Evolutionary conservation across 352 stramenopile species (phyloP).

Genomic region (Pythium phragmitis): DNA sequence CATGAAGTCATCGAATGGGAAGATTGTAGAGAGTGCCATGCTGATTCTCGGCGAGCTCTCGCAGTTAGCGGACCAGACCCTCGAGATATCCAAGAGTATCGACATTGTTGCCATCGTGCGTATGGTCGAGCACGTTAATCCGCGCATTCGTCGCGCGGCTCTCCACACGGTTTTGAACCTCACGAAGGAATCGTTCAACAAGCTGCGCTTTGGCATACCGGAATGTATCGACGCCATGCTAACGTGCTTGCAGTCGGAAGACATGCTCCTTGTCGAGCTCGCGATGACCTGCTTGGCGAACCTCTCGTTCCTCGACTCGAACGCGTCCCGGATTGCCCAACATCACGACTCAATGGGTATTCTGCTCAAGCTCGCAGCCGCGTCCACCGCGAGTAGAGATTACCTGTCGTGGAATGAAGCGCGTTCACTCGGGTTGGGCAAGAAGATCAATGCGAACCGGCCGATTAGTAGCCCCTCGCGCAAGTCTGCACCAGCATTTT

Average conservation of each 20-base stretch:
- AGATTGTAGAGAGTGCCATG: constrained; percentile 71
- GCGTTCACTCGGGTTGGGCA: constrained; percentile 20
- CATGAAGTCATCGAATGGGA: constrained; percentile 60
- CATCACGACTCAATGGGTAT: constrained; percentile 34
- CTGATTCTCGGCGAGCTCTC: constrained; percentile 72
- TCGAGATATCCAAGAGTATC: constrained; percentile 72
- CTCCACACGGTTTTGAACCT: constrained; percentile 55
- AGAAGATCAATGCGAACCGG: background rate
- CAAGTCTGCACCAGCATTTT: constrained; percentile 1
- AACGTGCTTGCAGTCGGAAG: constrained; percentile 45
- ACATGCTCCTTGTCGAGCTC: constrained; percentile 65
- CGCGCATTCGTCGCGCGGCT: constrained; percentile 52
- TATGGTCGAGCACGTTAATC: constrained; percentile 62
- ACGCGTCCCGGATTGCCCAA: constrained; percentile 47
- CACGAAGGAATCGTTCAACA: constrained; percentile 81
- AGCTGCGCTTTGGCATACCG: constrained; percentile 60
- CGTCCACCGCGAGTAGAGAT: constrained; percentile 39
- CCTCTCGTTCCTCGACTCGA: constrained; percentile 53
- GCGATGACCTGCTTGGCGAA: constrained; percentile 63
- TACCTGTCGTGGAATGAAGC: constrained; percentile 60
- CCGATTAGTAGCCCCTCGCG: constrained; percentile 2
- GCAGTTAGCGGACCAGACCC: constrained; percentile 50
- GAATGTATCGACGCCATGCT: constrained; percentile 60
- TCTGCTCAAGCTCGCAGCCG: constrained; percentile 49
- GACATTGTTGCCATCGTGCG: constrained; percentile 59